These are phyloP conservation scores for Benincasa hispida DNA, from an alignment of 306 rosid genomes.

Conservation along the genomic window DNA sequence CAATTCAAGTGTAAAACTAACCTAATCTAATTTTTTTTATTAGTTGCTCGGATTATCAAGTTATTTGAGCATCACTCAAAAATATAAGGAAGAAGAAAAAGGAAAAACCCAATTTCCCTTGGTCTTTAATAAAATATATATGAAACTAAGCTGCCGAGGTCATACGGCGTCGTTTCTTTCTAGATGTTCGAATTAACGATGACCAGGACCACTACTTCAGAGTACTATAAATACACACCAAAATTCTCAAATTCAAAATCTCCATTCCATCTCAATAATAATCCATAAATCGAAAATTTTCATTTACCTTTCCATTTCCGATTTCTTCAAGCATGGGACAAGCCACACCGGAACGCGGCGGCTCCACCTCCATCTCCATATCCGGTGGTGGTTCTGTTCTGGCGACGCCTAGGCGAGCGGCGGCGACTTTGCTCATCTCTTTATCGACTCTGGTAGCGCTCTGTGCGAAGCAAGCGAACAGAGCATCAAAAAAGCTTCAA, in stretches of 20 bases:
- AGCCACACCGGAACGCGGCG: neutral
- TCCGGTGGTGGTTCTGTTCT: neutral
- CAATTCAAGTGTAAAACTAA: no score
- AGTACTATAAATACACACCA: neutral
- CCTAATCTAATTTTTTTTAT: no score
- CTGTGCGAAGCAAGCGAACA: constrained; percentile 25
- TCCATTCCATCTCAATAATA: neutral
- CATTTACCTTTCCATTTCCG: neutral
- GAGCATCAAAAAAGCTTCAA: constrained; percentile 1
- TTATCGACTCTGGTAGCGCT: constrained; percentile 29
- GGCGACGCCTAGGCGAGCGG: constrained; percentile 1
- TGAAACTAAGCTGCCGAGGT: neutral
- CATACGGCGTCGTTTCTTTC: neutral
- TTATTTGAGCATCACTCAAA: no score
- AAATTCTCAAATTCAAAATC: neutral
- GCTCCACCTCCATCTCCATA: neutral
- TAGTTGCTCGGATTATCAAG: no score
- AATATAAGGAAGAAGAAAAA: neutral
- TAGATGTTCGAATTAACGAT: neutral
- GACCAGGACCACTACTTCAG: neutral
- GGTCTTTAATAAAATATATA: neutral
- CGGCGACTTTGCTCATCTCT: constrained; percentile 13
- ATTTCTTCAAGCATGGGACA: neutral
- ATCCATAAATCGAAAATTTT: neutral
- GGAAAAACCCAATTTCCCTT: neutral